phyloP scores from a whole-genome alignment of 805 yeast genomes.

The Zygoascus flipseniorum region DNA sequence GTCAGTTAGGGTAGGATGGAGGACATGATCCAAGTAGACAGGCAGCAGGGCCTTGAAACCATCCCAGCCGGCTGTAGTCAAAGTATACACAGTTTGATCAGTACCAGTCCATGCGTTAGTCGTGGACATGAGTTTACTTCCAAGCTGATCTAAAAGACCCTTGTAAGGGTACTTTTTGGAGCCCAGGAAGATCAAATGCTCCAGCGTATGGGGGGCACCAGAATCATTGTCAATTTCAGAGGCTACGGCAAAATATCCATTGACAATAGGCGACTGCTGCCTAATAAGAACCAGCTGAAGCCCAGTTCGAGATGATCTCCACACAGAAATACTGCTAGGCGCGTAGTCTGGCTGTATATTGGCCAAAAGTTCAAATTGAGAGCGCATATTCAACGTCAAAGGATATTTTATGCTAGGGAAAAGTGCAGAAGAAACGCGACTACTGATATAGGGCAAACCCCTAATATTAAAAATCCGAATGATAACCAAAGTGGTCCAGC shows the following conservation, averaged over 20 bases:
- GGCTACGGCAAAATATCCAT: slow-evolving; percentile 94
- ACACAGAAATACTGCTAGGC: slow-evolving; percentile 34
- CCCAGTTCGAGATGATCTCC: slow-evolving; percentile 75
- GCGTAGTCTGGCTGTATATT: slow-evolving; percentile 7
- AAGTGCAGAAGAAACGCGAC: no score
- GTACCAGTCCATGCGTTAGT: slow-evolving; percentile 98
- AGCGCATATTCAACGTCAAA: neutral
- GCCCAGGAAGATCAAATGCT: slow-evolving; percentile 93
- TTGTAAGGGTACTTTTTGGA: slow-evolving; percentile 82
- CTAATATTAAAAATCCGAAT: no score
- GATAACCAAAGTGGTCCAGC: no score
- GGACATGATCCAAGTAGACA: slow-evolving; percentile 78
- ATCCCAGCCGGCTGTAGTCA: slow-evolving; percentile 92
- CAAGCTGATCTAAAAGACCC: slow-evolving; percentile 80
- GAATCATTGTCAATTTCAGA: slow-evolving; percentile 82
- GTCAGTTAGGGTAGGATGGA: slow-evolving; percentile 79
- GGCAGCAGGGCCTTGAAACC: slow-evolving; percentile 83
- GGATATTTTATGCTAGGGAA: neutral
- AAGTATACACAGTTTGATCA: slow-evolving; percentile 89
- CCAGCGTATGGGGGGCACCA: slow-evolving; percentile 93
- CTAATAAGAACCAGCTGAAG: slow-evolving; percentile 68
- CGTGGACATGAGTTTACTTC: slow-evolving; percentile 71
- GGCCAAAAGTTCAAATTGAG: slow-evolving; percentile 7
- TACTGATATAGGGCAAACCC: no score
- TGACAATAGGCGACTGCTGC: slow-evolving; percentile 75